These are phyloP conservation scores for Fusarium sp. DNA, from an alignment of 2,329 filamentous ascomycete genomes.

Conservation along the genomic window DNA sequence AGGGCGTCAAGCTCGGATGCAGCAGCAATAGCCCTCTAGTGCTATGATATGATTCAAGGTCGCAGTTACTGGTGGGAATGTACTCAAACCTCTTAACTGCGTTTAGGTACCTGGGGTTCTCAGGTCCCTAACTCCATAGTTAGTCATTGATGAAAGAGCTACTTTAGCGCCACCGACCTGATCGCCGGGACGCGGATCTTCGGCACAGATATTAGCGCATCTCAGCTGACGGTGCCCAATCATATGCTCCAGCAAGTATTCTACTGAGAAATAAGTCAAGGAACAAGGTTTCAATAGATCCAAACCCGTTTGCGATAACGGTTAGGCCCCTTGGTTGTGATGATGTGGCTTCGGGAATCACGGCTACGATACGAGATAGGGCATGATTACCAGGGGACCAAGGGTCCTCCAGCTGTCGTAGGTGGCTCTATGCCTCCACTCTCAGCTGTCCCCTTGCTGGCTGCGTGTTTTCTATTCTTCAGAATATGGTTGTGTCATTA, in stretches of 20 bases:
- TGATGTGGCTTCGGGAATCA: not conserved
- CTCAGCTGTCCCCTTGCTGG: not conserved
- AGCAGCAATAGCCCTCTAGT: accelerated
- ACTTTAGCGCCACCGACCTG: not conserved
- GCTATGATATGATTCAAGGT: not conserved
- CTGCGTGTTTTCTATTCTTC: not conserved
- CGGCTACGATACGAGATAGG: not conserved
- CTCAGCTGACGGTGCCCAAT: not conserved
- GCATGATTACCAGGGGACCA: not conserved
- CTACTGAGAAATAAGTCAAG: not conserved
- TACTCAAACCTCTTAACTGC: not conserved
- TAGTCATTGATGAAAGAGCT: not conserved
- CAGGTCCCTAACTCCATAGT: not conserved
- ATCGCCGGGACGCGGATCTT: not conserved
- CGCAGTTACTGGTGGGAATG: not conserved
- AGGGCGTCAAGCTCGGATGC: accelerated
- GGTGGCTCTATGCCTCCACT: not conserved
- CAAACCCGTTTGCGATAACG: not conserved
- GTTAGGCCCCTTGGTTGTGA: not conserved
- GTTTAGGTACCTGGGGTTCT: not conserved
- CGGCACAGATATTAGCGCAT: not conserved
- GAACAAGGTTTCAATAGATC: not conserved
- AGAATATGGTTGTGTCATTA: not conserved
- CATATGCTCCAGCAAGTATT: accelerated
- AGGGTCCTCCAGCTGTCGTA: not conserved